Evolutionary conservation across 2,329 filamentous ascomycete genomes (phyloP).

Genomic region (Elsinoe perseae): DNA sequence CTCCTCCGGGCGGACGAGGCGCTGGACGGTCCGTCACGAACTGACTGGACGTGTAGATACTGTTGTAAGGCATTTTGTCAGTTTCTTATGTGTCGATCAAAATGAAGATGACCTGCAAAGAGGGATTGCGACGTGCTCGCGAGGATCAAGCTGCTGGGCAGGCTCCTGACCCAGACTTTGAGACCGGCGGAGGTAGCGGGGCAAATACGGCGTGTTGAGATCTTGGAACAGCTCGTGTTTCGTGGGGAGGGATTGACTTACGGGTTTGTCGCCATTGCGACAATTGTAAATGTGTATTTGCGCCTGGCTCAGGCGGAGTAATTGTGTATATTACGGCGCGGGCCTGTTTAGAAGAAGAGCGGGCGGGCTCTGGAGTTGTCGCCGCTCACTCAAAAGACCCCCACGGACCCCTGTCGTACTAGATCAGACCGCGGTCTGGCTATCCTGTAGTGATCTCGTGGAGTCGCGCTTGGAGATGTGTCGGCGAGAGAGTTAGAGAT

Average conservation of each 20-base stretch:
- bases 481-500: not conserved
- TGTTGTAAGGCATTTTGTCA: conserved; percentile 26
- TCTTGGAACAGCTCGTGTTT: conserved; percentile 13
- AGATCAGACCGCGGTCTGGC: not conserved
- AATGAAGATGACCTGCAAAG: not conserved
- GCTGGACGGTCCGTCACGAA: conserved; percentile 98
- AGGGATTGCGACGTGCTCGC: conserved; percentile 3
- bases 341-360: not conserved
- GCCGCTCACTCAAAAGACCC: conserved; percentile 5
- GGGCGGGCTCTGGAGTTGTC: conserved; percentile 8
- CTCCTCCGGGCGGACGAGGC: conserved; percentile 62
- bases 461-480: not conserved
- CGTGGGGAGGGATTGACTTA: conserved; percentile 5
- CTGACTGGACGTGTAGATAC: conserved; percentile 54
- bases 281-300: not conserved
- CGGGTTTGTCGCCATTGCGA: conserved; percentile 14
- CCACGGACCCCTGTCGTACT: conserved; percentile 10
- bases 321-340: conserved; percentile 5
- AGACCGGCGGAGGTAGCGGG: conserved; percentile 5
- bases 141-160: not conserved
- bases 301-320: not conserved
- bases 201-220: conserved; percentile 11
- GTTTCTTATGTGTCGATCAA: not conserved
- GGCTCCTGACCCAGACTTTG: conserved; percentile 11
- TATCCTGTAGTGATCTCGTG: not conserved